phyloP scores from a whole-genome alignment of 2,329 filamentous ascomycete species.

The Penicillium sp. region DNA sequence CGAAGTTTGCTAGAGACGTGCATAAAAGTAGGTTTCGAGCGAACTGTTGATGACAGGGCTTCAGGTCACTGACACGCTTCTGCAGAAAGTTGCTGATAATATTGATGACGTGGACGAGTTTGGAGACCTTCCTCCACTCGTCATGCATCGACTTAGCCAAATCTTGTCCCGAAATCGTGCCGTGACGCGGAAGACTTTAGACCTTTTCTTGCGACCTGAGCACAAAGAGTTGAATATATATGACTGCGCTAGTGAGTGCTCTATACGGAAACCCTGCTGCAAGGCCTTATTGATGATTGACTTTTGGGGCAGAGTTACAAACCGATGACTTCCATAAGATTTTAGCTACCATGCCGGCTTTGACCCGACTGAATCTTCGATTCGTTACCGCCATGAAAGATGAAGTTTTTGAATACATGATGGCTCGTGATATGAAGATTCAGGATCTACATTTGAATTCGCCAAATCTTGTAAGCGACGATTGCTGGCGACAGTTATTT shows the following conservation, averaged over 20 bases:
- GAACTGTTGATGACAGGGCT: slow-evolving; percentile 7
- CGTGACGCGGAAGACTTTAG: slow-evolving; percentile 49
- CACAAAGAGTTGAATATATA: slow-evolving; percentile 59
- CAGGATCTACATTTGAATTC: slow-evolving; percentile 76
- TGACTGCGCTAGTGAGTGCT: slow-evolving; percentile 56
- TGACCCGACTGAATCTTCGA: slow-evolving; percentile 72
- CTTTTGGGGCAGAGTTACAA: slow-evolving; percentile 56
- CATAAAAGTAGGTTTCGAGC: slow-evolving; percentile 47
- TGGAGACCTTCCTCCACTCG: slow-evolving; percentile 59
- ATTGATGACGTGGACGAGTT: slow-evolving; percentile 66
- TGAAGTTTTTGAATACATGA: slow-evolving; percentile 74
- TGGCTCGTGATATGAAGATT: slow-evolving; percentile 69
- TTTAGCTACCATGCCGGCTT: slow-evolving; percentile 69
- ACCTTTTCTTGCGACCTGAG: slow-evolving; percentile 53
- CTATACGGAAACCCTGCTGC: neutral
- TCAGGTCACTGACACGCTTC: slow-evolving; percentile 8
- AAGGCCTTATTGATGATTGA: slow-evolving; percentile 3
- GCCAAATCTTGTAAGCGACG: slow-evolving; percentile 77
- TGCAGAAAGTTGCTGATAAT: slow-evolving; percentile 60
- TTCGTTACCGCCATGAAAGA: slow-evolving; percentile 94
- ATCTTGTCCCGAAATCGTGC: slow-evolving; percentile 65
- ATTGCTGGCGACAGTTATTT: slow-evolving; percentile 72
- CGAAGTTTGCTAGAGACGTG: slow-evolving; percentile 55
- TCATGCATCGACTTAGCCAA: slow-evolving; percentile 60
- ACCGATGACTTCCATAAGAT: slow-evolving; percentile 77